Conservation (phyloP, 2,329 filamentous ascomycete species). For the Epicoccum sorghinum region DNA sequence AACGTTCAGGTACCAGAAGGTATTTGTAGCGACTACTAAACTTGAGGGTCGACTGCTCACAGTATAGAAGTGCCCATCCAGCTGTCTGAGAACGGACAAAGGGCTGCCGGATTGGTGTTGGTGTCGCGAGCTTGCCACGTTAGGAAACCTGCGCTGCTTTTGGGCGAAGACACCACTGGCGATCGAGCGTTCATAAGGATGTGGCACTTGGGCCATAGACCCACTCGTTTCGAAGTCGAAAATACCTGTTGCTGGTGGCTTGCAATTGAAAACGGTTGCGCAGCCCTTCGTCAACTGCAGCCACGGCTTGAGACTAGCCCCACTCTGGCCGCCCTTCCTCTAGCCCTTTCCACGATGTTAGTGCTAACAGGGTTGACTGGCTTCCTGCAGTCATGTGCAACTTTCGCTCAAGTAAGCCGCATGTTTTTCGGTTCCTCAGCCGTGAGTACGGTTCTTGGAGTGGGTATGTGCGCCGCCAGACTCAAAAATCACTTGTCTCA, state of each 20-base stretch:
- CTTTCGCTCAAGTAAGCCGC: conserved; percentile 26
- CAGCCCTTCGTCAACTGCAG: conserved; percentile 31
- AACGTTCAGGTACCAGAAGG: conserved; percentile 38
- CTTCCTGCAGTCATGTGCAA: conserved; percentile 35
- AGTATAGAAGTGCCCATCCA: conserved; percentile 38
- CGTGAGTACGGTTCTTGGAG: conserved; percentile 25
- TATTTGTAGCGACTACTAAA: conserved; percentile 48
- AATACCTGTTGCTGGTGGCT: conserved; percentile 32
- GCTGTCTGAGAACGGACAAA: conserved; percentile 50
- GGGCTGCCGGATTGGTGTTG: conserved; percentile 47
- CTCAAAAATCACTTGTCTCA: conserved; percentile 33
- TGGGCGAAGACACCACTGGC: conserved; percentile 29
- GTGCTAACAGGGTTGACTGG: conserved; percentile 26
- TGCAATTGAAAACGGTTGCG: conserved; percentile 41
- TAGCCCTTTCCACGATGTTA: conserved; percentile 22
- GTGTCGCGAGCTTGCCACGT: conserved; percentile 42
- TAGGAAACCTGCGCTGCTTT: conserved; percentile 43
- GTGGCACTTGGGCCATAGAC: conserved; percentile 14
- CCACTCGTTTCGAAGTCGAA: conserved; percentile 31
- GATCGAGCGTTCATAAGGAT: conserved; percentile 25
- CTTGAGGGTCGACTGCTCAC: conserved; percentile 44
- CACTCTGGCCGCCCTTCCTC: conserved; percentile 27
- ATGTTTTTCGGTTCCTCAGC: conserved; percentile 29
- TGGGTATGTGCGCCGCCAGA: conserved; percentile 27
- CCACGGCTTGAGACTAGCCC: conserved; percentile 33